phyloP scores from a whole-genome alignment of 2,329 filamentous ascomycete genomes.

The Endocalyx cinctus region DNA sequence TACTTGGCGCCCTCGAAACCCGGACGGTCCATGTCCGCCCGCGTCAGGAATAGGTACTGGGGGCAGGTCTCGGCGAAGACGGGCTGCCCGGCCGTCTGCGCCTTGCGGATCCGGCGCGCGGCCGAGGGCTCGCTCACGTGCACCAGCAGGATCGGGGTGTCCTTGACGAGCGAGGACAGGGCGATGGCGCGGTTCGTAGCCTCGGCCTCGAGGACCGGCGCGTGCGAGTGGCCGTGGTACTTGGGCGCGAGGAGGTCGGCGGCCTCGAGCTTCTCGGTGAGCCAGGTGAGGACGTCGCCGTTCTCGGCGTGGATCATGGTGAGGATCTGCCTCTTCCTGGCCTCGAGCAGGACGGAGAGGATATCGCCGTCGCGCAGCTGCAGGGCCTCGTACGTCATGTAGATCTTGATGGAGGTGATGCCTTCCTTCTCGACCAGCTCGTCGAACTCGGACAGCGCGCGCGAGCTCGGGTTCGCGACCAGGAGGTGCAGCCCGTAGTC shows the following conservation, averaged over 20 bases:
- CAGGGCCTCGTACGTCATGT: slow-evolving; percentile 44
- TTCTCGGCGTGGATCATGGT: slow-evolving; percentile 56
- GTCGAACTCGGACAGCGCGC: slow-evolving; percentile 33
- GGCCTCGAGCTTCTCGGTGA: slow-evolving; percentile 47
- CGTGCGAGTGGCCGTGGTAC: slow-evolving; percentile 46
- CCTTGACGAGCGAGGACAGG: slow-evolving; percentile 41
- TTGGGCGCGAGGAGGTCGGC: slow-evolving; percentile 42
- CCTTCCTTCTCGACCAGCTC: slow-evolving; percentile 31
- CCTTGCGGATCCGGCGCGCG: slow-evolving; percentile 39
- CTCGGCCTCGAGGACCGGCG: slow-evolving; percentile 45
- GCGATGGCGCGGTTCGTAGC: slow-evolving; percentile 49
- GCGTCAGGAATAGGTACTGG: slow-evolving; percentile 51
- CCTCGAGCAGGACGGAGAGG: slow-evolving; percentile 45
- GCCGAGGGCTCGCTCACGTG: slow-evolving; percentile 46
- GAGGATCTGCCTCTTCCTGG: slow-evolving; percentile 36
- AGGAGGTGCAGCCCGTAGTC: slow-evolving; percentile 51
- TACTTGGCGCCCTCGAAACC: slow-evolving; percentile 53
- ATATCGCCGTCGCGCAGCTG: slow-evolving; percentile 46
- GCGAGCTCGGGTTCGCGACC: slow-evolving; percentile 14
- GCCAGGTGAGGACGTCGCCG: slow-evolving; percentile 48
- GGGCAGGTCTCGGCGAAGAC: slow-evolving; percentile 53
- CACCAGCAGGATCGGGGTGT: slow-evolving; percentile 49
- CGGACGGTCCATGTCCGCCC: slow-evolving; percentile 42
- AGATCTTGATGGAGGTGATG: slow-evolving; percentile 40
- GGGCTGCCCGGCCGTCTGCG: slow-evolving; percentile 43